Conservation (phyloP, 2,329 filamentous ascomycete genomes). For the Aplosporella prunicola region DNA sequence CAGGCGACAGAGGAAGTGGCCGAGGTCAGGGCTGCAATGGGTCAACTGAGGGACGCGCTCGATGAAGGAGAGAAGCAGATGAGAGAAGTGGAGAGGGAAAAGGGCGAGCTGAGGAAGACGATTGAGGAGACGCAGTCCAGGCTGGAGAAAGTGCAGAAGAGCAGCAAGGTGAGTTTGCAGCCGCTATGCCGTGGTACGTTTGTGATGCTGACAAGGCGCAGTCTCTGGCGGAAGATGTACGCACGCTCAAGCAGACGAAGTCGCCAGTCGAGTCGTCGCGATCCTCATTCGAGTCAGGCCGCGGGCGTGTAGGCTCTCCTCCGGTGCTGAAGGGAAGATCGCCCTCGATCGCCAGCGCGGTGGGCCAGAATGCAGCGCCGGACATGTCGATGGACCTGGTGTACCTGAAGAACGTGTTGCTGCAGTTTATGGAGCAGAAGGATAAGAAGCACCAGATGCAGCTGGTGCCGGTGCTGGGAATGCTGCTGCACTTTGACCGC, state of each 20-base stretch:
- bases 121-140: constrained; percentile 69
- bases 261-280: constrained; percentile 42
- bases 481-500: constrained; percentile 66
- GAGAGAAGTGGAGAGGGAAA: constrained; percentile 74
- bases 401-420: constrained; percentile 71
- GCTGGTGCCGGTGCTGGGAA: constrained; percentile 67
- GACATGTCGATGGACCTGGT: constrained; percentile 44
- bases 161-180: constrained; percentile 40
- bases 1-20: constrained; percentile 62
- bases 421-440: constrained; percentile 74
- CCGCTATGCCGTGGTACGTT: not conserved
- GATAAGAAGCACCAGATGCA: constrained; percentile 67
- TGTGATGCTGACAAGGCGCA: constrained; percentile 18
- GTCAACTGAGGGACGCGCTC: constrained; percentile 66
- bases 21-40: constrained; percentile 68
- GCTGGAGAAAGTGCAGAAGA: constrained; percentile 70
- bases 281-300: constrained; percentile 48
- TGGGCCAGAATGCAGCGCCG: constrained; percentile 10
- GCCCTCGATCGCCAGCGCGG: constrained; percentile 18
- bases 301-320: constrained; percentile 34
- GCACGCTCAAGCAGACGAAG: constrained; percentile 30
- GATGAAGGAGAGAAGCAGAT: constrained; percentile 82
- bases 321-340: constrained; percentile 34
- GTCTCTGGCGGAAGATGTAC: constrained; percentile 50
- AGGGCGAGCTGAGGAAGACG: constrained; percentile 60